Percentiles rank a stretch among this genome's conserved stretches.
phyloP scores from a whole-genome alignment of 1,284 basidiomycete species.

The Rhodotorula sp. region DNA sequence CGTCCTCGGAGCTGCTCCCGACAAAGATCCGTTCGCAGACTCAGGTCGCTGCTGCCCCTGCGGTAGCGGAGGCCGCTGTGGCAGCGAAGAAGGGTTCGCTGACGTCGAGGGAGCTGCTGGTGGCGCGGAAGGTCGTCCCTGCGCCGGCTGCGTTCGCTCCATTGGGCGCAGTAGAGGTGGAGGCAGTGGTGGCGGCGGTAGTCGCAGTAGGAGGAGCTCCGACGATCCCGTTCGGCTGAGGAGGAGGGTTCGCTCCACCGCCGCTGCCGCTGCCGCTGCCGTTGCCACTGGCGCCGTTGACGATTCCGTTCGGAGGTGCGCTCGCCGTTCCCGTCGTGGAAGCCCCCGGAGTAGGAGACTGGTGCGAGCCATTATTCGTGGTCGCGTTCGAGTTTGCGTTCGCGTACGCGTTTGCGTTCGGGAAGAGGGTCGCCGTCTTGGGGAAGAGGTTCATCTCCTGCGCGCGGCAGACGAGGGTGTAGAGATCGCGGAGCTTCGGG shows the following conservation, averaged over 20 bases:
- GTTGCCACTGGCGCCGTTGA: not conserved
- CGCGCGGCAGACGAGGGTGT: not conserved
- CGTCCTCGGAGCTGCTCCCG: too few relatives aligned
- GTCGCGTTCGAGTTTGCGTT: not conserved
- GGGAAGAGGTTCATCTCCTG: not conserved
- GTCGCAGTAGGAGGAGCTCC: too few relatives aligned
- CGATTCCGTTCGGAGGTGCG: not conserved
- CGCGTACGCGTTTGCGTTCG: not conserved
- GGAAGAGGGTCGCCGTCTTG: not conserved
- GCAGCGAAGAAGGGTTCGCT: too few relatives aligned
- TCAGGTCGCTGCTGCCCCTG: too few relatives aligned
- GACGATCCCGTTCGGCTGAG: too few relatives aligned
- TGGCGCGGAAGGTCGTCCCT: too few relatives aligned
- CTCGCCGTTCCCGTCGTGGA: not conserved
- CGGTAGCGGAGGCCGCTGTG: too few relatives aligned
- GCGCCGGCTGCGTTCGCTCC: too few relatives aligned
- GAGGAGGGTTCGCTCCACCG: not conserved
- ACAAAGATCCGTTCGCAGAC: too few relatives aligned
- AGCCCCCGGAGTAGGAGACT: not conserved
- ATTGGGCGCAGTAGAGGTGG: too few relatives aligned
- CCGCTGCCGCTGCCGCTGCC: not conserved
- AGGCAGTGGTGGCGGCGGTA: too few relatives aligned
- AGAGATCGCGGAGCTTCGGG: not conserved
- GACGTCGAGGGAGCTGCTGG: too few relatives aligned
- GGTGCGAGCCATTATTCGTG: not conserved